These are phyloP conservation scores for Pulveroboletus sp. DNA, from an alignment of 768 basidiomycete species.

Conservation along the genomic window DNA sequence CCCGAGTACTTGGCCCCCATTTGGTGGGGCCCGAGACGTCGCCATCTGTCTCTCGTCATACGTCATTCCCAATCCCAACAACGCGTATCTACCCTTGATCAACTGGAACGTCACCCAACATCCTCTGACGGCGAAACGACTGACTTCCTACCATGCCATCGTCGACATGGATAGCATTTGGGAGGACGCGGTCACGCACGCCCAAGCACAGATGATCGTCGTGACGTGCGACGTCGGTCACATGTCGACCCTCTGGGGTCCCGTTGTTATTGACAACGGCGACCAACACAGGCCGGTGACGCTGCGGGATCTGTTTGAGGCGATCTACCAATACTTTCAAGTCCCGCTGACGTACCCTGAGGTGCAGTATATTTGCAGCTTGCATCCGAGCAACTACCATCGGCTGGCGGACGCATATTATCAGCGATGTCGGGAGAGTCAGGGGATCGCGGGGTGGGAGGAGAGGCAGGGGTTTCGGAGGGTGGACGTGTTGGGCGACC, in stretches of 20 bases:
- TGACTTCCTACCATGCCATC: constrained; percentile 26
- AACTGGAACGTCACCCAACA: constrained; percentile 35
- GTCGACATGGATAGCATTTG: constrained; percentile 17
- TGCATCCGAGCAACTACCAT: constrained; percentile 18
- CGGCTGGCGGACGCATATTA: constrained; percentile 26
- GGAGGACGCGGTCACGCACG: constrained; percentile 20
- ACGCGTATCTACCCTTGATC: constrained; percentile 26
- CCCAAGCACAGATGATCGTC: constrained; percentile 16
- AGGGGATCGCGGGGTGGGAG: constrained; percentile 38
- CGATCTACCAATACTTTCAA: constrained; percentile 47
- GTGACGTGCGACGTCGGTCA: constrained; percentile 22
- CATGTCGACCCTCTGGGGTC: constrained; percentile 41
- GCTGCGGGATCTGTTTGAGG: constrained; percentile 43
- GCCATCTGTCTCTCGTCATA: constrained; percentile 25
- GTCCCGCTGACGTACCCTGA: constrained; percentile 34
- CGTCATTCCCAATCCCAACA: constrained; percentile 31
- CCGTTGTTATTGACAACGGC: constrained; percentile 37
- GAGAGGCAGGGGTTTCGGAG: constrained; percentile 39
- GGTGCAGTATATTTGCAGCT: constrained; percentile 17
- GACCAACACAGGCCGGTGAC: constrained; percentile 27
- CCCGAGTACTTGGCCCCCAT: constrained; percentile 26
- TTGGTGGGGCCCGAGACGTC: constrained; percentile 17
- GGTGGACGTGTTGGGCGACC: constrained; percentile 47
- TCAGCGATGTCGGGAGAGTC: constrained; percentile 36
- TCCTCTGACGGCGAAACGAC: constrained; percentile 28